Evolutionary conservation across 768 basidiomycete genomes (phyloP).

Genomic region (Crassisporium funariophilum): DNA sequence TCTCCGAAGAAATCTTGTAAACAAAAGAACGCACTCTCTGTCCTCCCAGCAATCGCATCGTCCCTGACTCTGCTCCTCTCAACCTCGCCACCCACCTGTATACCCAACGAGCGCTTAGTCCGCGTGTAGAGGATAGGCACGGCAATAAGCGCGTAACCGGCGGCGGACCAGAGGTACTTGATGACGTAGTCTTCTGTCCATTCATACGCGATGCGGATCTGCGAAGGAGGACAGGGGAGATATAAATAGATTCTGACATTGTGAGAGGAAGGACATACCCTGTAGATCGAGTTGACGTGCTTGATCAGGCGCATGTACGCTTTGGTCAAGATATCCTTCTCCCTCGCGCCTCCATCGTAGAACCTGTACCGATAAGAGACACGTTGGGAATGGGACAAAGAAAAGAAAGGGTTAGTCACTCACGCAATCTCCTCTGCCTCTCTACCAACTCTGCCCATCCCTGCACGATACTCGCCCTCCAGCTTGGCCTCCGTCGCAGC

Average conservation of each 20-base stretch:
- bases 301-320: constrained; percentile 82
- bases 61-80: too few species aligned
- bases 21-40: constrained; percentile 41
- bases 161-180: constrained; percentile 95
- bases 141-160: constrained; percentile 89
- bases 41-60: constrained; percentile 47
- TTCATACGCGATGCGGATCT: constrained; percentile 90
- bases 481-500: constrained; percentile 86
- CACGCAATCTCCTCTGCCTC: constrained; percentile 96
- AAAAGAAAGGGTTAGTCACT: too few species aligned
- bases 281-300: constrained; percentile 92
- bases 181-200: constrained; percentile 98
- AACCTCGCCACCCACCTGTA: too few species aligned
- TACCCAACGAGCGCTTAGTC: constrained; percentile 37
- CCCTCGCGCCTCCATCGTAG: constrained; percentile 85
- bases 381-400: too few species aligned
- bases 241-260: background rate
- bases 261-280: constrained; percentile 43
- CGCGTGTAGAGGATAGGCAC: constrained; percentile 83
- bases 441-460: constrained; percentile 81
- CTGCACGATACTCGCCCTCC: constrained; percentile 89
- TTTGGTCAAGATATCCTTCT: constrained; percentile 76
- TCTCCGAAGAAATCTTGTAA: background rate
- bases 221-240: background rate
- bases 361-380: too few species aligned